Percentiles rank a stretch among this genome's conserved stretches.
Conservation (phyloP, 2,329 filamentous ascomycete species). For the Piedraia hortae region DNA sequence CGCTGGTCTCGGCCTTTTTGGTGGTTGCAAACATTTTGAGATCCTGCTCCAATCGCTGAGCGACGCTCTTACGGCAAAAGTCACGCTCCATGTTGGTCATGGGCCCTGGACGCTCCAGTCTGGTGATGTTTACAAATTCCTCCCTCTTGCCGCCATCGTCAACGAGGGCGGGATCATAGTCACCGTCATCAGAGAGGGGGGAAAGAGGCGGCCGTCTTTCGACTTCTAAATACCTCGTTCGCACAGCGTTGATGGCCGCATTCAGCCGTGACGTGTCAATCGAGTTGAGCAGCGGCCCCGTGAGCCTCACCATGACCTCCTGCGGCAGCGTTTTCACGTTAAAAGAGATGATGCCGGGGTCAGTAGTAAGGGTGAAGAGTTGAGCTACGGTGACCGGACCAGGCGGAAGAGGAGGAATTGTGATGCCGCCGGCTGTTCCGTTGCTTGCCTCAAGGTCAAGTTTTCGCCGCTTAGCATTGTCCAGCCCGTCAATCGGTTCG, state of each 20-base stretch:
- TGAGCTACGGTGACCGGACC: slow-evolving; percentile 47
- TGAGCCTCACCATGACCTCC: slow-evolving; percentile 51
- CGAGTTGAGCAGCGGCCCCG: slow-evolving; percentile 47
- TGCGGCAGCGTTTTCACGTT: slow-evolving; percentile 56
- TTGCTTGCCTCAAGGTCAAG: slow-evolving; percentile 25
- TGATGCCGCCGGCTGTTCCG: slow-evolving; percentile 9
- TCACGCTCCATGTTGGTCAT: too few relatives aligned
- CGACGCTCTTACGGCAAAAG: too few relatives aligned
- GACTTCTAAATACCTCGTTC: slow-evolving; percentile 16
- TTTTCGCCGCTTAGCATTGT: slow-evolving; percentile 57
- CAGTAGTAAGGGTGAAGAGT: slow-evolving; percentile 60
- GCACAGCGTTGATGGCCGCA: slow-evolving; percentile 38
- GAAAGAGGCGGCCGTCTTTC: slow-evolving; percentile 9
- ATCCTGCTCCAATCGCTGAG: too few relatives aligned
- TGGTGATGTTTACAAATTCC: background rate
- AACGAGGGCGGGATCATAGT: background rate
- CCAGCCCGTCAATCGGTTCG: slow-evolving; percentile 43
- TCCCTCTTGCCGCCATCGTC: slow-evolving; percentile 1
- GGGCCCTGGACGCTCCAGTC: slow-evolving; percentile 1
- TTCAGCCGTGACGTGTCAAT: slow-evolving; percentile 42
- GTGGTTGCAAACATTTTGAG: too few relatives aligned
- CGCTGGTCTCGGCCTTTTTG: too few relatives aligned
- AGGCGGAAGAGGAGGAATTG: slow-evolving; percentile 11
- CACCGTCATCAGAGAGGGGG: slow-evolving; percentile 2
- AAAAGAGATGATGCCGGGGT: slow-evolving; percentile 47